phyloP scores from a whole-genome alignment of 768 basidiomycete genomes.

The Calocybe cyanea region DNA sequence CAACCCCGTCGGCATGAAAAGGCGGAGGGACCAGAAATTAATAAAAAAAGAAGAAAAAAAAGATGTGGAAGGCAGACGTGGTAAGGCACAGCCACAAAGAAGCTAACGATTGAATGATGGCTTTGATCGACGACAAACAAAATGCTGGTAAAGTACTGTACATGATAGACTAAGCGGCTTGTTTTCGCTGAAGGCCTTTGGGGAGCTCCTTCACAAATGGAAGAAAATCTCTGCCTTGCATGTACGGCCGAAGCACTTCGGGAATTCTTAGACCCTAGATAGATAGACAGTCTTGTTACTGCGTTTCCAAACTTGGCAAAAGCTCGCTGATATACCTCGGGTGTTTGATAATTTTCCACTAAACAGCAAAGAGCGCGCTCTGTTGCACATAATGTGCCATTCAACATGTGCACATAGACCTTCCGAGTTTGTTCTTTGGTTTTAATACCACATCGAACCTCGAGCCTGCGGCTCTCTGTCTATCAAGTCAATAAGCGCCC shows the following conservation, averaged over 20 bases:
- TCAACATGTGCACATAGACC: constrained; percentile 98
- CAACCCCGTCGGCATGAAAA: constrained; percentile 11
- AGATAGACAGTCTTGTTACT: constrained; percentile 4
- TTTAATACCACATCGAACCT: constrained; percentile 92
- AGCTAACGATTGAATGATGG: background rate
- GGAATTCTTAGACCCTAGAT: constrained; percentile 87
- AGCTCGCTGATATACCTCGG: constrained; percentile 60
- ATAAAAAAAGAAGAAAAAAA: constrained; percentile 5
- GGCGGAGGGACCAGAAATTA: constrained; percentile 7
- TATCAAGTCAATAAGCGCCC: constrained; percentile 1
- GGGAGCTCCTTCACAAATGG: constrained; percentile 82
- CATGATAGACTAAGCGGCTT: constrained; percentile 26
- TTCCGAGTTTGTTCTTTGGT: constrained; percentile 86
- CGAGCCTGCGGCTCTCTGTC: constrained; percentile 86
- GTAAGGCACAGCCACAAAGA: constrained; percentile 20
- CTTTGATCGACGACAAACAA: background rate
- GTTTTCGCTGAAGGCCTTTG: constrained; percentile 75
- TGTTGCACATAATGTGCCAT: constrained; percentile 96
- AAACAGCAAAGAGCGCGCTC: constrained; percentile 95
- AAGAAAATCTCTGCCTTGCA: constrained; percentile 91
- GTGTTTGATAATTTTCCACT: constrained; percentile 98
- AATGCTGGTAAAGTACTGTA: background rate
- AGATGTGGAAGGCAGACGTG: constrained; percentile 16
- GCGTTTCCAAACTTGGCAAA: background rate
- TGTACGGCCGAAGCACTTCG: constrained; percentile 86